Conservation (phyloP, 2,329 filamentous ascomycete species). For the Rasamsonia emersonii region DNA sequence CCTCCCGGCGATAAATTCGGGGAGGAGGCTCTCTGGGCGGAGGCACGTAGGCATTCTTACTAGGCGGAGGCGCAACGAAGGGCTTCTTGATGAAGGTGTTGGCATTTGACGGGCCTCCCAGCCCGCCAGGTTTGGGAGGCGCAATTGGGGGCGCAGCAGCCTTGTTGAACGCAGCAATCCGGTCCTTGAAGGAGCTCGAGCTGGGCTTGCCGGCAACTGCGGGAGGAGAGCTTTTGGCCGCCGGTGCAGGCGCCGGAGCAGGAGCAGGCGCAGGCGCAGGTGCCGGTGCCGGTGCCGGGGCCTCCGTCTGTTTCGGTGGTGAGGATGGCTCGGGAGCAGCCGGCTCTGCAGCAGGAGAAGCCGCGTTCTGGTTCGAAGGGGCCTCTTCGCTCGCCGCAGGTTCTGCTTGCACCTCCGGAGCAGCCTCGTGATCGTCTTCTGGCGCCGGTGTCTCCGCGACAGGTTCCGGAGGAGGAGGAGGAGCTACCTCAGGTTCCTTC, state of each 20-base stretch:
- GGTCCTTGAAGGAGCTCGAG: slow-evolving; percentile 77
- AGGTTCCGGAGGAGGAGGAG: slow-evolving; percentile 30
- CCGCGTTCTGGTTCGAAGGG: slow-evolving; percentile 12
- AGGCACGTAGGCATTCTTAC: slow-evolving; percentile 82
- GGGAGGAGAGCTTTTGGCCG: slow-evolving; percentile 55
- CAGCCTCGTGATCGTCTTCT: slow-evolving; percentile 28
- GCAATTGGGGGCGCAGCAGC: slow-evolving; percentile 72
- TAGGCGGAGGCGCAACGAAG: slow-evolving; percentile 90
- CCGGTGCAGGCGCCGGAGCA: slow-evolving; percentile 34
- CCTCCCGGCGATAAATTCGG: slow-evolving; percentile 76
- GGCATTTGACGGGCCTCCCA: slow-evolving; percentile 47
- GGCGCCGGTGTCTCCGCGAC: slow-evolving; percentile 18
- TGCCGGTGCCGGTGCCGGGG: slow-evolving; percentile 19
- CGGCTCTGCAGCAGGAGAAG: slow-evolving; percentile 15
- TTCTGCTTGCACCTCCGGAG: slow-evolving; percentile 21
- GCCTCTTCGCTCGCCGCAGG: slow-evolving; percentile 13
- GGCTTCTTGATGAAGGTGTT: slow-evolving; percentile 87
- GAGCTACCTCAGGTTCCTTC: slow-evolving; percentile 46
- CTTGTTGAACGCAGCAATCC: slow-evolving; percentile 96
- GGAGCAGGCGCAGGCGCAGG: slow-evolving; percentile 22
- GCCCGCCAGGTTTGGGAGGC: slow-evolving; percentile 74
- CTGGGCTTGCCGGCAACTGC: slow-evolving; percentile 62
- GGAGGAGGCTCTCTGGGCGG: slow-evolving; percentile 62
- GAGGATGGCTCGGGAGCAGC: slow-evolving; percentile 19
- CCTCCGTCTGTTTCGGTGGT: slow-evolving; percentile 17